phyloP scores from a whole-genome alignment of 1,284 basidiomycete species.

The Ustilago bromivora region DNA sequence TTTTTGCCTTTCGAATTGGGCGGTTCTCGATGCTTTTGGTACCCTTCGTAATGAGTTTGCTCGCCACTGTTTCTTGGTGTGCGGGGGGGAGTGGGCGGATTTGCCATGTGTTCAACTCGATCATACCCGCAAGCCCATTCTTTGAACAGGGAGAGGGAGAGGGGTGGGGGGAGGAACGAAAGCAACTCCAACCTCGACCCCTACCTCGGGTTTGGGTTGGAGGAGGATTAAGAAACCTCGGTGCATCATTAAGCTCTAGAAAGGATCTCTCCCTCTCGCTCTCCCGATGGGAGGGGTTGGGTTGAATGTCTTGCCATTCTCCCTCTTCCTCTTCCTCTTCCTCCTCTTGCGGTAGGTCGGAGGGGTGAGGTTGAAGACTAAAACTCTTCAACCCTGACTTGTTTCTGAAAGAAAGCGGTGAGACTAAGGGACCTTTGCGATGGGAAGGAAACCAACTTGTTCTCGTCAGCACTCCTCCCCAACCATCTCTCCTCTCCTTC shows the following conservation, averaged over 20 bases:
- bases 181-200: not conserved
- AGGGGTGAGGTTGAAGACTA: not conserved
- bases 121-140: not conserved
- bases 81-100: not conserved
- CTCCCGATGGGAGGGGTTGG: not conserved
- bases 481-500: slow-evolving; percentile 33
- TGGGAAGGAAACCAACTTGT: slow-evolving; percentile 36
- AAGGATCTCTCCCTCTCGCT: slow-evolving; percentile 9
- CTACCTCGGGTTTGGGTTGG: not conserved
- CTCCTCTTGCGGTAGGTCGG: too few relatives aligned
- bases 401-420: slow-evolving; percentile 6
- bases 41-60: slow-evolving; percentile 21
- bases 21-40: slow-evolving; percentile 25
- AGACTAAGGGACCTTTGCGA: slow-evolving; percentile 30
- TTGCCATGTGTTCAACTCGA: slow-evolving; percentile 11
- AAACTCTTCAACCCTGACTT: slow-evolving; percentile 13
- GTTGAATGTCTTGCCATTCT: slow-evolving; percentile 44
- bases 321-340: slow-evolving; percentile 11
- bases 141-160: not conserved
- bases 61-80: not conserved
- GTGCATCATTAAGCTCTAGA: slow-evolving; percentile 29
- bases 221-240: slow-evolving; percentile 22
- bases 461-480: slow-evolving; percentile 39
- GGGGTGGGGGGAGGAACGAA: not conserved
- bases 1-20: not conserved